A percentile compares a stretch with the other conserved stretches of the same genome.
Conservation (phyloP, 176 grass and related monocot genomes). For the Eremochloa ophiuroides region DNA sequence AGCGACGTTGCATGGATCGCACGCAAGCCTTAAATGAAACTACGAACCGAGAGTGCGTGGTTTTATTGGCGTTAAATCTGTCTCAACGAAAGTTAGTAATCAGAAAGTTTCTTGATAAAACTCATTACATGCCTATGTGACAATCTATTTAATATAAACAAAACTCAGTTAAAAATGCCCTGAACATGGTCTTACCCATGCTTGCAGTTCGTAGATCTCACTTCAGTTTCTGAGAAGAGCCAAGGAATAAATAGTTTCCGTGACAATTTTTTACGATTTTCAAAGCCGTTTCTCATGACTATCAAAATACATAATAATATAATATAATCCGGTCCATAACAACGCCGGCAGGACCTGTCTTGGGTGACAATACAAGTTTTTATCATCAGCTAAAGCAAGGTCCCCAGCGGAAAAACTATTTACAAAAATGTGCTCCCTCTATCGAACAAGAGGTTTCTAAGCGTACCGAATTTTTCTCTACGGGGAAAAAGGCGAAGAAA, state of each 20-base stretch:
- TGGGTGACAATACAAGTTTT: conserved; percentile 26
- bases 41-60: too few species aligned
- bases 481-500: background rate
- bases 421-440: conserved; percentile 30
- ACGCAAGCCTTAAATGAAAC: conserved; percentile 3
- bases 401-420: conserved; percentile 57
- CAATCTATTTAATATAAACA: too few species aligned
- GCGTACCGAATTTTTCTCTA: background rate
- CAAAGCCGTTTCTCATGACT: background rate
- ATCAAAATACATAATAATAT: conserved; percentile 22
- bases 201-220: background rate
- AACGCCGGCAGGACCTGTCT: conserved; percentile 40
- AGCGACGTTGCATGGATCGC: conserved; percentile 29
- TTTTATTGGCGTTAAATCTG: too few species aligned
- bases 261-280: background rate
- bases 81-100: too few species aligned
- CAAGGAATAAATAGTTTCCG: background rate
- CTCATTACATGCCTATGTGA: too few species aligned
- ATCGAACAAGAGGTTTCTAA: background rate
- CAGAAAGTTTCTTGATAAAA: too few species aligned
- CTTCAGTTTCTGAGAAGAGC: background rate
- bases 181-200: background rate
- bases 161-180: too few species aligned
- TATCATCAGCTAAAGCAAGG: background rate
- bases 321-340: conserved; percentile 29